Percentiles rank a stretch among this genome's conserved stretches.
phyloP scores from a whole-genome alignment of 306 rosid genomes.

The Prunus mongolica region DNA sequence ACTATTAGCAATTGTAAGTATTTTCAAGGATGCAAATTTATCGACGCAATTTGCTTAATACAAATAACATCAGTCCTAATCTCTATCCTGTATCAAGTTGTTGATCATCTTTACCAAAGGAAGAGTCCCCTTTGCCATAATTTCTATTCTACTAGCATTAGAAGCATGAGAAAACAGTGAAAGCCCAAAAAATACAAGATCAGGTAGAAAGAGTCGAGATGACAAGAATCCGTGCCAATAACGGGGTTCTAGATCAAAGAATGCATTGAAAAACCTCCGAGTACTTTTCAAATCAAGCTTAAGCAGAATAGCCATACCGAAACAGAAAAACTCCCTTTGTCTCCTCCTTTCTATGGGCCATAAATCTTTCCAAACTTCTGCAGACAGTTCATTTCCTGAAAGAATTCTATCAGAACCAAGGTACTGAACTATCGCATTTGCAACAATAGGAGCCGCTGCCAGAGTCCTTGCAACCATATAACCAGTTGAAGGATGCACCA shows the following conservation, averaged over 20 bases:
- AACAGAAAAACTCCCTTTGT: constrained; percentile 97
- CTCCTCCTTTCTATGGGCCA: constrained; percentile 94
- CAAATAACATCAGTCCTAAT: constrained; percentile 37
- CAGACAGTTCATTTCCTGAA: constrained; percentile 56
- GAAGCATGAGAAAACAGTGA: constrained; percentile 93
- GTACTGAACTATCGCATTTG: constrained; percentile 67
- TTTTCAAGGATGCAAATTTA: constrained; percentile 25
- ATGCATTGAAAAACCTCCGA: constrained; percentile 82
- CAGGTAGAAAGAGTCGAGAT: constrained; percentile 87
- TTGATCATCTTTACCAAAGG: constrained; percentile 90
- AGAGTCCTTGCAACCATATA: constrained; percentile 98
- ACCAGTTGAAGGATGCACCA: constrained; percentile 99
- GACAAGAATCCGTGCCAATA: constrained; percentile 98
- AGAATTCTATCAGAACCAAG: constrained; percentile 58
- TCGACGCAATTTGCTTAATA: constrained; percentile 43
- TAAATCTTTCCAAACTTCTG: constrained; percentile 80
- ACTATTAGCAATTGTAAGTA: constrained; percentile 27
- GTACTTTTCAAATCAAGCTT: constrained; percentile 90
- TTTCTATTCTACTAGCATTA: constrained; percentile 79
- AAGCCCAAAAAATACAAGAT: constrained; percentile 68
- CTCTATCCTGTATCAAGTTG: constrained; percentile 82
- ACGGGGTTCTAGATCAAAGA: constrained; percentile 89
- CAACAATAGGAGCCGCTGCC: constrained; percentile 92
- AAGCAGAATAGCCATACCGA: constrained; percentile 91
- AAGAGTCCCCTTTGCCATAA: constrained; percentile 93